Percentiles rank a stretch among this genome's conserved stretches.
Evolutionary conservation across 129 eudicot species (phyloP).

Genomic region (Dittrichia graveolens): DNA sequence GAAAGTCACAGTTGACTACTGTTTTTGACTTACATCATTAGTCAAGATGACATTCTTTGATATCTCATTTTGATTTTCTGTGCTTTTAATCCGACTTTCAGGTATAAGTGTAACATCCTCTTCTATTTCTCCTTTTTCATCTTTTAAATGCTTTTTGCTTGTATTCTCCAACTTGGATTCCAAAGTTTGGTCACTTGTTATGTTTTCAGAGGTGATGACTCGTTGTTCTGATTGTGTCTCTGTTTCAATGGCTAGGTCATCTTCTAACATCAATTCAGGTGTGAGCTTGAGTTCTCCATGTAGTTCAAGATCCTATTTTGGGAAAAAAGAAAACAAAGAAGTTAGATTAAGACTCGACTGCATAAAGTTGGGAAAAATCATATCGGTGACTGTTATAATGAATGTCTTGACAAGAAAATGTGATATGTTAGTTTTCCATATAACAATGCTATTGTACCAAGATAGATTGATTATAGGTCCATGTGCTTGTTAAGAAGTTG

Average conservation of each 20-base stretch:
- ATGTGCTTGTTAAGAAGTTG: neutral
- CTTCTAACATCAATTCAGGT: slow-evolving; percentile 9
- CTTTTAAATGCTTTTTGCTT: slow-evolving; percentile 13
- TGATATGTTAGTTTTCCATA: neutral
- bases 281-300: slow-evolving; percentile 27
- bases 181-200: slow-evolving; percentile 6
- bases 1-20: slow-evolving; percentile 7
- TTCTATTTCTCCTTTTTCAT: slow-evolving; percentile 22
- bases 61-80: slow-evolving; percentile 17
- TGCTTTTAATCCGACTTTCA: slow-evolving; percentile 21
- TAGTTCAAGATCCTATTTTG: slow-evolving; percentile 20
- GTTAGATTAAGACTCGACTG: neutral
- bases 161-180: slow-evolving; percentile 20
- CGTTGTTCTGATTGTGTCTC: slow-evolving; percentile 16
- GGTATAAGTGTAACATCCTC: slow-evolving; percentile 24
- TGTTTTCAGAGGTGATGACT: slow-evolving; percentile 30
- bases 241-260: slow-evolving; percentile 22
- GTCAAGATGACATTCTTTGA: slow-evolving; percentile 28
- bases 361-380: slow-evolving; percentile 9
- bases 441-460: neutral
- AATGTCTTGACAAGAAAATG: neutral
- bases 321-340: slow-evolving; percentile 13
- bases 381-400: neutral
- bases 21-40: slow-evolving; percentile 29
- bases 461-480: neutral